Conservation (phyloP, 2,329 filamentous ascomycete genomes). For the Colletotrichum agaves region DNA sequence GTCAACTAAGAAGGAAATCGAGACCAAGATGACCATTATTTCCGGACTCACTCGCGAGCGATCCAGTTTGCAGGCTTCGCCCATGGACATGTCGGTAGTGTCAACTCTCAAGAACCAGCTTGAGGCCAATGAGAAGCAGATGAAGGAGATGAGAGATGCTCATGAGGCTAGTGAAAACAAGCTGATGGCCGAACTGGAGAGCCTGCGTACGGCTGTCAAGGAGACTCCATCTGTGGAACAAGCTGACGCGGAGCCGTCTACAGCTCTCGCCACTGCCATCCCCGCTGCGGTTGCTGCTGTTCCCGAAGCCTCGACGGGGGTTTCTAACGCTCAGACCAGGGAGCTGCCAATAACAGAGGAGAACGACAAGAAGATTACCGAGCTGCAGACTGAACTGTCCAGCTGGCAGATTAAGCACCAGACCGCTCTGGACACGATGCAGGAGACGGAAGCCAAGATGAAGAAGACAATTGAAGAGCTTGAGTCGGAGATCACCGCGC, state of each 20-base stretch:
- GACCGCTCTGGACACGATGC: constrained; percentile 74
- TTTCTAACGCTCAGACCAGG: constrained; percentile 45
- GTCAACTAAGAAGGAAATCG: constrained; percentile 93
- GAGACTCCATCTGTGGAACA: neutral
- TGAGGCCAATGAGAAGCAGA: constrained; percentile 84
- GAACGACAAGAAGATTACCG: constrained; percentile 68
- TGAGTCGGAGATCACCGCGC: constrained; percentile 67
- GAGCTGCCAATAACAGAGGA: constrained; percentile 47
- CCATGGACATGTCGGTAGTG: constrained; percentile 92
- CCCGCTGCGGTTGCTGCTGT: constrained; percentile 27
- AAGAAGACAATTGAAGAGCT: constrained; percentile 78
- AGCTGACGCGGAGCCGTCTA: neutral
- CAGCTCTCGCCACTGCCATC: constrained; percentile 30
- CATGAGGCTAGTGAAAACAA: constrained; percentile 81
- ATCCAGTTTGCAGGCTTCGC: constrained; percentile 84
- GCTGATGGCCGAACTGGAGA: constrained; percentile 76
- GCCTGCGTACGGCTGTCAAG: constrained; percentile 67
- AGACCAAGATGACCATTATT: constrained; percentile 95
- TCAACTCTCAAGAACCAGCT: constrained; percentile 89
- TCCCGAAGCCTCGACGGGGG: constrained; percentile 33
- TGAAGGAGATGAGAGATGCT: constrained; percentile 76
- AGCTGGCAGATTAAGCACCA: constrained; percentile 83
- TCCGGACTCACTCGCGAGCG: constrained; percentile 92
- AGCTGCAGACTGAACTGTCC: constrained; percentile 77
- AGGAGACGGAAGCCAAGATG: constrained; percentile 78